Evolutionary conservation across 2,329 filamentous ascomycete species (phyloP), one percentile per base, ranked within the genome.

Genomic region (Colletotrichum spaethianum): DNA sequence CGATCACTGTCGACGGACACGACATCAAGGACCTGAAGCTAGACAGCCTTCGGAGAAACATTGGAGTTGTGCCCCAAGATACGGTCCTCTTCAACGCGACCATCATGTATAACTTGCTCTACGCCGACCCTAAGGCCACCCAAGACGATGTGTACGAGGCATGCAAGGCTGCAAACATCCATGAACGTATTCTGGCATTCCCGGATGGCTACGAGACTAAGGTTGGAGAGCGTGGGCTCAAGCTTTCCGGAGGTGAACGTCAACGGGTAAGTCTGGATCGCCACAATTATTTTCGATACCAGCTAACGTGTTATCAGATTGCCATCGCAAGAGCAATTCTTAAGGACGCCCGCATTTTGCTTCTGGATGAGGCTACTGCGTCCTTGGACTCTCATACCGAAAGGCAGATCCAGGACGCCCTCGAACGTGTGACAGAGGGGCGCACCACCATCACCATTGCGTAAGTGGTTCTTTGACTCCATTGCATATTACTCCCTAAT

Each of bases 301-400:
- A 61, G 14, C 18, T 36, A 40, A 63, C 42, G 23, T 28, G n/a
- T 50, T 3, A 38, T 2, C 36, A 83, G 81, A 79, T 88, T 57
- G 88, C 89, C 2, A 91, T 91, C 68, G 89, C 89, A 0, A 88
- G 92, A 18, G 91, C 92, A 0, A 85, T 94, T 18, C 84, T 94
- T 56, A 93, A 93, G 78, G 90, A 91, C 60, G 90, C 92, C 0
- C 91, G 90, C 63, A 90, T 94, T 65, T 86, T 94, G 33, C 87
- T 94, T 70, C 84, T 94, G 0, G 92, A 94, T 75, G 92, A 94
- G 79, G 90, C 92, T 0, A 93, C 93, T 4, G 92, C 91, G 1
- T 91, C 92, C 3, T 86, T 94, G 28, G 89, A 93, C 64, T 89
- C 90, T 0, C 86, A 89, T 33, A 91, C 88, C 0, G 89, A 91